Base-by-base conservation (phyloP, 805 yeast genomes). In the Candida odintsovae region DNA sequence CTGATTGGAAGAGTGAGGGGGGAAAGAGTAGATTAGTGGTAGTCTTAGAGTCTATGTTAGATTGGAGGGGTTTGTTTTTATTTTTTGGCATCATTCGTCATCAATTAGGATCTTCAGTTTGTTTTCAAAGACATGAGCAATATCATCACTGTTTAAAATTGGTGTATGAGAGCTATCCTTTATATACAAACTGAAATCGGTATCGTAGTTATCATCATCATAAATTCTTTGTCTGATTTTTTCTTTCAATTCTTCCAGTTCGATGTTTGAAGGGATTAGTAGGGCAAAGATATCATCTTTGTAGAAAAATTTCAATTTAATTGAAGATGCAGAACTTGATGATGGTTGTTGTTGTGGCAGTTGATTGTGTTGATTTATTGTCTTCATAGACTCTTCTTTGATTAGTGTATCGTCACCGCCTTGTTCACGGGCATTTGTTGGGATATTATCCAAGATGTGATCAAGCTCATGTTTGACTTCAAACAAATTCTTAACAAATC, bases 261-360 rank as follows among this genome's bases (percentile, higher is more conserved):
- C 66, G 42, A 76, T 73, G 50, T 67, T 70, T 13, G 69, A 58
- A 28, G 80, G 79, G 35, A 82, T 66, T 50, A 80, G 64, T 38
- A 86, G 70, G 1, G 89, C 94, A 69, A 86, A 86, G 15, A 86
- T 86, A 59, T 86, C 95, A 57, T 85, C 94, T 48, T 81, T 82
- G 58, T 79, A 85, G 61, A 82, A 86, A 57, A 86, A 84, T 62
- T 86, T 86, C 43, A 86, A 77, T 62, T 86, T 86, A 52, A 56
- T 59, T 40, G 65, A 61, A 18, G 64, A 57, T 23, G 55, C 48
- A 15, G 55, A 33, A 3, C 46, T 5, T 7, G 41, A 9, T 18
- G 51, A 41, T 22, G 40, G 22, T n/a, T 51, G 35, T 18, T 39
- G 23, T 7, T 46, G 46, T 9, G 19, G 16, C 13, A 11, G 29